phyloP scores from a whole-genome alignment of 2,329 filamentous ascomycete species.

The Trichoderma harzianum region DNA sequence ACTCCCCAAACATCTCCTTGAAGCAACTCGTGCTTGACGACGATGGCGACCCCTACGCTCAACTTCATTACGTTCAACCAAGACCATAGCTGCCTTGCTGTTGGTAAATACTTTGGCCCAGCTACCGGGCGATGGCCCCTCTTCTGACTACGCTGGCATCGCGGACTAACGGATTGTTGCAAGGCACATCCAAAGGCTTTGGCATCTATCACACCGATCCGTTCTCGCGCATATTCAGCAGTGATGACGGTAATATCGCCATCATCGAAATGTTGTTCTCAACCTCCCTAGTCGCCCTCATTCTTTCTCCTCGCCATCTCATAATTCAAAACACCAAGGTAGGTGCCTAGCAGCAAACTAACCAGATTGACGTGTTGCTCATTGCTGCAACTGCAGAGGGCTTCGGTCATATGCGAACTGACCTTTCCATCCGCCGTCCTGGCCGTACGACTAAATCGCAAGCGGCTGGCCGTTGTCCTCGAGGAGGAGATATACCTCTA shows the following conservation, averaged over 20 bases:
- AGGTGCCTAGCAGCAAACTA: conserved; percentile 27
- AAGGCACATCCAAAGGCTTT: conserved; percentile 89
- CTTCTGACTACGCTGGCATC: neutral
- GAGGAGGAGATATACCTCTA: conserved; percentile 98
- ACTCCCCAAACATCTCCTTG: neutral
- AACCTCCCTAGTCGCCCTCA: conserved; percentile 90
- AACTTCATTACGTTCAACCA: conserved; percentile 99
- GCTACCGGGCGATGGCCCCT: neutral
- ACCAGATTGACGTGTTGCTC: conserved; percentile 5
- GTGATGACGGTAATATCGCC: conserved; percentile 89
- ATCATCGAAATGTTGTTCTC: conserved; percentile 99
- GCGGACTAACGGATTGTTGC: neutral
- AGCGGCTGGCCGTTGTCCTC: conserved; percentile 86
- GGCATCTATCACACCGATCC: conserved; percentile 96
- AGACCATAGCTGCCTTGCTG: conserved; percentile 94
- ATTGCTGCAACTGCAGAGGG: conserved; percentile 42
- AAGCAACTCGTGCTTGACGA: conserved; percentile 24
- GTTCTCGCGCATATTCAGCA: conserved; percentile 91
- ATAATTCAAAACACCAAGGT: conserved; percentile 98
- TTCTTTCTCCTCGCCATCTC: conserved; percentile 84
- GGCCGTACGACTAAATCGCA: conserved; percentile 89
- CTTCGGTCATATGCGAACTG: conserved; percentile 92
- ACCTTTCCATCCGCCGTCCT: conserved; percentile 97
- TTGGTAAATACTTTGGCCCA: conserved; percentile 59
- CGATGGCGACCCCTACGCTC: conserved; percentile 69